These are phyloP conservation scores for Neopestalotiopsis rosae DNA, from an alignment of 2,329 filamentous ascomycete species.

Conservation along the genomic window DNA sequence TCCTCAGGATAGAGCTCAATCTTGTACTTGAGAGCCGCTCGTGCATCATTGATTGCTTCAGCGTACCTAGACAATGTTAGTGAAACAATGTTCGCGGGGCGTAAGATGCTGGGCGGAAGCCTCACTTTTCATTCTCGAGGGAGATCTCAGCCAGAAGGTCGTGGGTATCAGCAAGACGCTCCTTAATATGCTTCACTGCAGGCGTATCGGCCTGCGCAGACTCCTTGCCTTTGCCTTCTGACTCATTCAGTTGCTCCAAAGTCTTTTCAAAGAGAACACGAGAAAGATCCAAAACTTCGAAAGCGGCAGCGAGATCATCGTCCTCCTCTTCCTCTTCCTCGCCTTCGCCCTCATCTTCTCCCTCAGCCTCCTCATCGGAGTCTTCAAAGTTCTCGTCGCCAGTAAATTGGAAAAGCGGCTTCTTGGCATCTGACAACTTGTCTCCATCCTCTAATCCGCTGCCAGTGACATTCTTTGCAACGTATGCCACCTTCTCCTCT, in stretches of 20 bases:
- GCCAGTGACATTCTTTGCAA: slow-evolving; percentile 48
- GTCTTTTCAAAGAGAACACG: slow-evolving; percentile 68
- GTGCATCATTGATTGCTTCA: slow-evolving; percentile 85
- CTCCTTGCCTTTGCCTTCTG: slow-evolving; percentile 51
- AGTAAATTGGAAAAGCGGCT: slow-evolving; percentile 87
- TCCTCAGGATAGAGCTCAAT: slow-evolving; percentile 79
- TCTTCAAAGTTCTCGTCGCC: slow-evolving; percentile 94
- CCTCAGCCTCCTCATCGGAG: slow-evolving; percentile 74
- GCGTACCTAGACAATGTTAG: slow-evolving; percentile 62
- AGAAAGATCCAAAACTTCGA: slow-evolving; percentile 83
- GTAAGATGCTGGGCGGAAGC: not conserved
- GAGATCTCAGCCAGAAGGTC: slow-evolving; percentile 95
- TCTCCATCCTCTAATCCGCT: slow-evolving; percentile 43
- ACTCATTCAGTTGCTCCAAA: slow-evolving; percentile 46
- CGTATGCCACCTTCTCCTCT: slow-evolving; percentile 51
- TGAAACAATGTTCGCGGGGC: slow-evolving; percentile 8
- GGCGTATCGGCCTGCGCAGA: slow-evolving; percentile 45
- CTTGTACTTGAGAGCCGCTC: slow-evolving; percentile 79
- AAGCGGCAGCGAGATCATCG: slow-evolving; percentile 79
- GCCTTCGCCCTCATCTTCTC: slow-evolving; percentile 45
- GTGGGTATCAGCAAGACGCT: slow-evolving; percentile 89
- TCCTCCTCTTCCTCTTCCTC: slow-evolving; percentile 63
- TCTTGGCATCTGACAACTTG: slow-evolving; percentile 57
- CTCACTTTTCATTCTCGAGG: slow-evolving; percentile 87
- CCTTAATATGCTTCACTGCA: slow-evolving; percentile 68